Percentiles rank a stretch among this genome's conserved stretches.
phyloP scores from a whole-genome alignment of 495 filamentous ascomycete genomes.

The Astrothelium subdiscretum region DNA sequence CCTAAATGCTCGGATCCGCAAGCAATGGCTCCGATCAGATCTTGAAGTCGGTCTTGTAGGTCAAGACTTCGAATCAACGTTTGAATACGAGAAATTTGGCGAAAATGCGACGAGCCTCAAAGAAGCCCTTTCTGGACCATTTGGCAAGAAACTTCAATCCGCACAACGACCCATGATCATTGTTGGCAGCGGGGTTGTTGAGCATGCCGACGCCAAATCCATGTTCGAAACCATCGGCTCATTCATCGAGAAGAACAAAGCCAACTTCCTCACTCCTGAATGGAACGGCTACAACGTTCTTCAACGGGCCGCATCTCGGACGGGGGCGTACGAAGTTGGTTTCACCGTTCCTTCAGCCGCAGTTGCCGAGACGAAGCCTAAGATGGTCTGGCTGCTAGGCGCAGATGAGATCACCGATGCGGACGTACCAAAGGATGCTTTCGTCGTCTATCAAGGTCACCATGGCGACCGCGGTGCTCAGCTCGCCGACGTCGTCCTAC shows the following conservation, averaged over 20 bases:
- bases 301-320: constrained; percentile 81
- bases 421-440: constrained; percentile 86
- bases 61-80: constrained; percentile 82
- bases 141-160: constrained; percentile 80
- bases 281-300: constrained; percentile 98
- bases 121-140: constrained; percentile 69
- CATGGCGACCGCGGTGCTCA: constrained; percentile 91
- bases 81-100: constrained; percentile 84
- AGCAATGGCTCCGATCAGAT: constrained; percentile 94
- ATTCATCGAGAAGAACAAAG: constrained; percentile 85
- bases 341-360: constrained; percentile 71
- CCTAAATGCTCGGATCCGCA: constrained; percentile 89
- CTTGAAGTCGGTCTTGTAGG: constrained; percentile 87
- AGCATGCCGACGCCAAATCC: constrained; percentile 80
- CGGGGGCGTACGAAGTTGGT: constrained; percentile 88
- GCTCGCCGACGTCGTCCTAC: constrained; percentile 86
- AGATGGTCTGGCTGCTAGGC: constrained; percentile 93
- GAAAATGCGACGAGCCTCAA: constrained; percentile 65
- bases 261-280: constrained; percentile 75
- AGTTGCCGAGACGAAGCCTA: constrained; percentile 71
- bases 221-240: constrained; percentile 80
- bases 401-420: constrained; percentile 75
- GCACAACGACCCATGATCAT: constrained; percentile 94
- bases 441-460: constrained; percentile 95
- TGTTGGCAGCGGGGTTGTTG: constrained; percentile 76